phyloP scores from a whole-genome alignment of 2,329 filamentous ascomycete species.

The Aspergillus luchuensis region DNA sequence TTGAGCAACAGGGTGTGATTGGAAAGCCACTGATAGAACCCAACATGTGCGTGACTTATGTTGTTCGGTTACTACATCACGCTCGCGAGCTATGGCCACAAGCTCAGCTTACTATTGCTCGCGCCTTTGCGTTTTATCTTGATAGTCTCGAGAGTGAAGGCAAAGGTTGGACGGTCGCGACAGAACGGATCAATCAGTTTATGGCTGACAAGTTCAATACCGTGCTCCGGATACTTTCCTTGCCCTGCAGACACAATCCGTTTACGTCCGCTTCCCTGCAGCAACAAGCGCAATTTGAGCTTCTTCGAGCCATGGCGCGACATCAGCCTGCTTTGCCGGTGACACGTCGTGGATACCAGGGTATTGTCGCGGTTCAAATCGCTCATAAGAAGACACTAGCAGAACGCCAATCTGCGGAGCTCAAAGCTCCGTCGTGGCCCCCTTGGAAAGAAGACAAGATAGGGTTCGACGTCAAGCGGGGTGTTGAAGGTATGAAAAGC shows the following conservation, averaged over 20 bases:
- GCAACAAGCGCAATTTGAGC: constrained; percentile 59
- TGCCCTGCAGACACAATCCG: constrained; percentile 52
- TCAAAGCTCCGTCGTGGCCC: constrained; percentile 65
- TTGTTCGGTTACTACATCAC: constrained; percentile 53
- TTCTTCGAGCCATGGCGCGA: constrained; percentile 60
- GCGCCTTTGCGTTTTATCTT: constrained; percentile 42
- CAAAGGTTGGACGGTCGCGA: constrained; percentile 7
- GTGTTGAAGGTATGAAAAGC: constrained; percentile 58
- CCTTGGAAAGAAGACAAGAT: constrained; percentile 66
- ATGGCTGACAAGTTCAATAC: constrained; percentile 52
- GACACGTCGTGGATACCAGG: constrained; percentile 60
- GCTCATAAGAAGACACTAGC: constrained; percentile 57
- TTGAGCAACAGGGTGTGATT: neutral
- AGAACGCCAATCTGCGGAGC: constrained; percentile 60
- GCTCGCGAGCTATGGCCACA: constrained; percentile 54
- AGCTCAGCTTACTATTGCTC: constrained; percentile 46
- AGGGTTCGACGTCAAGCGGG: constrained; percentile 61
- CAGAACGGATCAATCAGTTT: constrained; percentile 24
- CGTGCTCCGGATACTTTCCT: constrained; percentile 51
- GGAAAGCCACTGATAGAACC: constrained; percentile 25
- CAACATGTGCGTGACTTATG: constrained; percentile 42
- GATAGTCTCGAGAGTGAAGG: constrained; percentile 16
- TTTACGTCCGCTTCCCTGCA: constrained; percentile 53
- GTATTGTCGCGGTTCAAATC: constrained; percentile 58
- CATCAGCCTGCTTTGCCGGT: constrained; percentile 57